Percentiles rank a stretch among this genome's conserved stretches.
These are phyloP conservation scores for Galerina sulciceps DNA, from an alignment of 768 basidiomycete species.

Conservation along the genomic window DNA sequence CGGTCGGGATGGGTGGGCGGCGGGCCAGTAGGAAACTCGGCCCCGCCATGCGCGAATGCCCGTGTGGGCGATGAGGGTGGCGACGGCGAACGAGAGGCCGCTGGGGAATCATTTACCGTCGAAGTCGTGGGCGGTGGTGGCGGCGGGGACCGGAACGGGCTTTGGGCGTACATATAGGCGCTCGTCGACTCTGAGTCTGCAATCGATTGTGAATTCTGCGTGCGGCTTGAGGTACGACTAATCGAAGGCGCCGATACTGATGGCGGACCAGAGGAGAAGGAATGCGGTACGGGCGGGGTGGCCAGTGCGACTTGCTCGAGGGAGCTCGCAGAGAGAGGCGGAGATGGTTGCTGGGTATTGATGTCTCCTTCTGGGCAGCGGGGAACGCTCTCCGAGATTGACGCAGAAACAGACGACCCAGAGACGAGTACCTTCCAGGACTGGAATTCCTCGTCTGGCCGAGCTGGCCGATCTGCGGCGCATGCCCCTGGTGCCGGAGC, in stretches of 20 bases:
- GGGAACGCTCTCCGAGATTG: constrained; percentile 27
- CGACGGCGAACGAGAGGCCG: neutral
- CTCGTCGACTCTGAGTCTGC: too few species aligned
- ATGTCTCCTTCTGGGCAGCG: constrained; percentile 35
- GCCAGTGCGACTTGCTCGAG: constrained; percentile 53
- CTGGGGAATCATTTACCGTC: neutral
- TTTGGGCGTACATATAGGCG: neutral
- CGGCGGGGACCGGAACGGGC: constrained; percentile 18
- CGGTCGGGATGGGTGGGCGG: constrained; percentile 63
- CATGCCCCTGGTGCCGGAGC: too few species aligned
- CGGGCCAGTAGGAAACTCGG: constrained; percentile 13
- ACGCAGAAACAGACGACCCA: constrained; percentile 13
- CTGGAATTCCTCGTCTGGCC: neutral
- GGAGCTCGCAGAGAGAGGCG: constrained; percentile 46
- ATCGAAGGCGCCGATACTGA: too few species aligned
- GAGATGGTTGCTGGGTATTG: constrained; percentile 33
- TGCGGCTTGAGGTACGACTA: too few species aligned
- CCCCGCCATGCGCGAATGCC: neutral
- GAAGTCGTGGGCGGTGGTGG: too few species aligned
- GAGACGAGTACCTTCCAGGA: constrained; percentile 9
- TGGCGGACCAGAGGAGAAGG: neutral
- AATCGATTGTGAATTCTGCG: too few species aligned
- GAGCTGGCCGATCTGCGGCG: neutral
- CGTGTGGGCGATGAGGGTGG: constrained; percentile 32
- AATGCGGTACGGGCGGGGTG: constrained; percentile 7